These are phyloP conservation scores for Volutella citrinella DNA, from an alignment of 2,329 filamentous ascomycete species.

Conservation along the genomic window DNA sequence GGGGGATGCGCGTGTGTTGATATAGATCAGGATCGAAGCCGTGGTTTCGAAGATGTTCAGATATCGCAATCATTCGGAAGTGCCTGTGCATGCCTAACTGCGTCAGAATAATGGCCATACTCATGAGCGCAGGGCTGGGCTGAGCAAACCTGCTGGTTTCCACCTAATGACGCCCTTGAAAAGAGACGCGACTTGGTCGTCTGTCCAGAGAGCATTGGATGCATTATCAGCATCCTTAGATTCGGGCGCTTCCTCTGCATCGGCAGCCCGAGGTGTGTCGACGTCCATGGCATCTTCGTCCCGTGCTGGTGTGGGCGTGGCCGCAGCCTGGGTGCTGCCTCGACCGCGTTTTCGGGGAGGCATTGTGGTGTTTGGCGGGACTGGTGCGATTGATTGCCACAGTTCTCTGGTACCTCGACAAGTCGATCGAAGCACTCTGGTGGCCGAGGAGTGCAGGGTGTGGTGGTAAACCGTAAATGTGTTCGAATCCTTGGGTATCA, in stretches of 20 bases:
- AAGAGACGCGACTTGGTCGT: slow-evolving; percentile 89
- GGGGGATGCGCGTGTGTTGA: slow-evolving; percentile 81
- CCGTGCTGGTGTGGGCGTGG: slow-evolving; percentile 51
- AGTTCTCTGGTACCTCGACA: too few species aligned
- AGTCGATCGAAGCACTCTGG: too few species aligned
- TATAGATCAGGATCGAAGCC: slow-evolving; percentile 69
- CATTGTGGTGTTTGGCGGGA: slow-evolving; percentile 43
- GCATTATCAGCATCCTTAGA: slow-evolving; percentile 19
- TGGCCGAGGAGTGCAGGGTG: too few species aligned
- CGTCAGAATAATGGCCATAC: too few species aligned
- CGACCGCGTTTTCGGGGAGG: slow-evolving; percentile 69
- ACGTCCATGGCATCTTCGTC: slow-evolving; percentile 62
- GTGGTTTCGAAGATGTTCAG: slow-evolving; percentile 74
- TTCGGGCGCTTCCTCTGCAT: slow-evolving; percentile 31
- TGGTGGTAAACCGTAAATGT: too few species aligned
- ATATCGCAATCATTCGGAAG: slow-evolving; percentile 86
- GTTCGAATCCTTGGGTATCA: too few species aligned
- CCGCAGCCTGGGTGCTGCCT: slow-evolving; percentile 48
- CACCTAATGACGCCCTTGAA: slow-evolving; percentile 91
- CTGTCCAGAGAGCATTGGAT: slow-evolving; percentile 77
- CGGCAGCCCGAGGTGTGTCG: slow-evolving; percentile 53
- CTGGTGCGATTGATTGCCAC: neutral
- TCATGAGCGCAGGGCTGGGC: too few species aligned
- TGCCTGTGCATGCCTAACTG: slow-evolving; percentile 86
- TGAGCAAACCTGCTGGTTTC: slow-evolving; percentile 85